These are phyloP conservation scores for Ilex aquifolium DNA, from an alignment of 257 asterid species.

Conservation along the genomic window DNA sequence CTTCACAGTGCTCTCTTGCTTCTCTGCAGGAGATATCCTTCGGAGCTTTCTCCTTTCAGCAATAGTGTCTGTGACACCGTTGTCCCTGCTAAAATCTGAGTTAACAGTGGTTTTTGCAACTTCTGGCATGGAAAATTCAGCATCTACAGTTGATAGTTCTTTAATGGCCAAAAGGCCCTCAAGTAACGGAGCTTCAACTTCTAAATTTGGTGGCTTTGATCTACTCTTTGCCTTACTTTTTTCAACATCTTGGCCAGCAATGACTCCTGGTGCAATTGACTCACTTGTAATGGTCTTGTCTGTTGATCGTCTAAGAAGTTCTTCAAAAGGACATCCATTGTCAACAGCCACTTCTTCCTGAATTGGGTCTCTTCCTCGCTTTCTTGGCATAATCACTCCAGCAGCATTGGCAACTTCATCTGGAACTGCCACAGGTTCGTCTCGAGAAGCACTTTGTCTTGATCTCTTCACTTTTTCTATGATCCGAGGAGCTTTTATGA, in stretches of 20 bases:
- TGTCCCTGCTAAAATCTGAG: conserved; percentile 4
- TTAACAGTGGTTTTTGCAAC: conserved; percentile 17
- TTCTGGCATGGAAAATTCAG: conserved; percentile 20
- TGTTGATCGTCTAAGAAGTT: conserved; percentile 15
- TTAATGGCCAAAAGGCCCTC: conserved; percentile 12
- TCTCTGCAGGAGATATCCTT: conserved; percentile 3
- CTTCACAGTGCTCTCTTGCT: conserved; percentile 5
- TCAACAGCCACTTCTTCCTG: conserved; percentile 17
- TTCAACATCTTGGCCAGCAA: conserved; percentile 12
- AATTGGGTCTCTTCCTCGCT: conserved; percentile 11
- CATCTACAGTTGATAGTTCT: conserved; percentile 11
- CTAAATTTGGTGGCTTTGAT: conserved; percentile 14
- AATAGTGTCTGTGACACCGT: conserved; percentile 1
- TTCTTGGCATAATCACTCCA: conserved; percentile 13
- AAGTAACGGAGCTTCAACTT: conserved; percentile 21
- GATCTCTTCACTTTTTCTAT: conserved; percentile 30
- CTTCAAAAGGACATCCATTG: neutral
- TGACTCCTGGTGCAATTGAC: conserved; percentile 12
- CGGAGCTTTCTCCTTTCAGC: conserved; percentile 10
- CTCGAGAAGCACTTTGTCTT: conserved; percentile 28
- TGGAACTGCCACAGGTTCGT: conserved; percentile 9
- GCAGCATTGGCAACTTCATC: conserved; percentile 18
- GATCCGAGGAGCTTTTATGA: conserved; percentile 11
- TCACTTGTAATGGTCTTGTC: conserved; percentile 14
- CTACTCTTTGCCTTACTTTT: conserved; percentile 14